Evolutionary conservation across 176 grass and related monocot species (phyloP), one percentile per base, ranked within the genome.

Genomic region (Elymus sibiricus): DNA sequence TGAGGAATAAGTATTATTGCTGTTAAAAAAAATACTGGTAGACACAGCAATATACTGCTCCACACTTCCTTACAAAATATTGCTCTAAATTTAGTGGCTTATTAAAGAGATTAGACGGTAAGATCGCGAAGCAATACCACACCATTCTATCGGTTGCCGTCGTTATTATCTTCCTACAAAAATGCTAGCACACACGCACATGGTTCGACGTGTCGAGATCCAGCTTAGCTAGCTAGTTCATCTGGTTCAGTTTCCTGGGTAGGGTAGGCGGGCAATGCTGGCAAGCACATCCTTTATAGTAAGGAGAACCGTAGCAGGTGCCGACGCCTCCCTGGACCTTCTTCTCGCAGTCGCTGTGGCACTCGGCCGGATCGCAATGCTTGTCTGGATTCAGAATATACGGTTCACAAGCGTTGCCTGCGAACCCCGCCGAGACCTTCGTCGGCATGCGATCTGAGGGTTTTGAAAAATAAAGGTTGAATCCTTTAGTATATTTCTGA

Each of bases 281-380:
- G 82, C 88, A 89, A 8, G 81, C 82, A 74, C 88, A 85, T 0
- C 88, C 88, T 28, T 53, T 76, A 10, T 32, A 5, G 22, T 27
- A 7, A 22, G 12, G 21, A 6, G 35, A 35, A 11, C 13, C 4
- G 60, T 60, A 81, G 70, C 88, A 89, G 1, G 21, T 76, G 44
- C 82, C 77, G 22, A 13, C 15, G 46, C 77, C 82, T 14, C 74
- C 74, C 5, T 32, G 53, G 74, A 76, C 21, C 74, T 32, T 76
- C 1, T 29, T 46, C 9, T 2, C 17, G 46, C 74, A 55, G 28
- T 76, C 74, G 27, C 11, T 12, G 9, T 7, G 27, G 74, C 74
- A 76, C 26, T 47, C 56, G 28, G 74, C 74, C 27, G 46, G 60
- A 42, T 59, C 8, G 8, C 88, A 85, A 1, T 11, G 6, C 35